phyloP scores from a whole-genome alignment of 2,329 filamentous ascomycete species.

The Diaporthe destruens region DNA sequence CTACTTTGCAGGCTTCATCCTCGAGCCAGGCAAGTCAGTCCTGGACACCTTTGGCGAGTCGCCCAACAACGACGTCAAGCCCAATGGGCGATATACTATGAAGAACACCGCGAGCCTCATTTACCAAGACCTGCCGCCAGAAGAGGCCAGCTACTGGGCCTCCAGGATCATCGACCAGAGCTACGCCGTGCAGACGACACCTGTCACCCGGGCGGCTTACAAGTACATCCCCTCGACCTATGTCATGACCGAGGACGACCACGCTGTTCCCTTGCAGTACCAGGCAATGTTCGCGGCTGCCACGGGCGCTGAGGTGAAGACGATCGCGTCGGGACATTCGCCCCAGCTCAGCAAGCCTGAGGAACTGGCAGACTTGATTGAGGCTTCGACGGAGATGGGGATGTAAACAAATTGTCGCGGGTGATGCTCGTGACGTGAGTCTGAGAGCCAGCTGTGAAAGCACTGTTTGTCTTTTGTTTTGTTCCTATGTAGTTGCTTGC shows the following conservation, averaged over 20 bases:
- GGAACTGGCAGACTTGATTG: background rate
- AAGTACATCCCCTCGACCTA: slow-evolving; percentile 44
- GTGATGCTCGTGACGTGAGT: background rate
- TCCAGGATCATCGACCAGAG: slow-evolving; percentile 38
- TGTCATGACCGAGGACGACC: slow-evolving; percentile 42
- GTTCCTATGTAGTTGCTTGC: background rate
- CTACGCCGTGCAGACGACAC: slow-evolving; percentile 41
- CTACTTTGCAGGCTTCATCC: slow-evolving; percentile 44
- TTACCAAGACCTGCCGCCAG: slow-evolving; percentile 43
- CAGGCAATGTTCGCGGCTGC: slow-evolving; percentile 24
- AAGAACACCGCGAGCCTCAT: slow-evolving; percentile 32
- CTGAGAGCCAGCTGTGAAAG: no score
- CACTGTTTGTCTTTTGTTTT: background rate
- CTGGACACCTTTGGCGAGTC: slow-evolving; percentile 6
- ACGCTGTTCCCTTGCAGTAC: slow-evolving; percentile 34
- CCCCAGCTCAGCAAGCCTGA: slow-evolving; percentile 4
- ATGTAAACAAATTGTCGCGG: background rate
- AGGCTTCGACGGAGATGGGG: background rate
- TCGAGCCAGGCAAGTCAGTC: slow-evolving; percentile 44
- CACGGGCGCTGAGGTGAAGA: background rate
- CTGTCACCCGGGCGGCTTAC: slow-evolving; percentile 41
- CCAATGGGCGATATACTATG: slow-evolving; percentile 42
- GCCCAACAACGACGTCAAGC: background rate
- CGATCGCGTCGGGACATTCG: slow-evolving; percentile 15
- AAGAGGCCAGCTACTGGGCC: slow-evolving; percentile 42